These are phyloP conservation scores for Sugiyamaella valdiviana DNA, from an alignment of 805 yeast genomes.

Conservation along the genomic window DNA sequence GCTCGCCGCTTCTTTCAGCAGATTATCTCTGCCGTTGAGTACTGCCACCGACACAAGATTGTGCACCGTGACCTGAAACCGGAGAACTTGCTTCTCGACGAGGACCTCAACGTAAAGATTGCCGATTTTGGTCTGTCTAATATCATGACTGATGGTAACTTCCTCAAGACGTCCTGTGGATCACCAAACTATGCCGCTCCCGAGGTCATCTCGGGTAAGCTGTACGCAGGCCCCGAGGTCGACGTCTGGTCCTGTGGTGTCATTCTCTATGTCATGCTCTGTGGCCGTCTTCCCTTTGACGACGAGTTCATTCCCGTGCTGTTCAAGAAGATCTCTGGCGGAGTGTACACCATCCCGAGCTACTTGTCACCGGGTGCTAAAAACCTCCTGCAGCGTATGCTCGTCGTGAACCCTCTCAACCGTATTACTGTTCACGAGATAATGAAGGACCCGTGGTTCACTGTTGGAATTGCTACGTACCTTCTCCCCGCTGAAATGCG, in stretches of 20 bases:
- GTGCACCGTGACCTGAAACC: slow-evolving; percentile 97
- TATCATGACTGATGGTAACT: slow-evolving; percentile 96
- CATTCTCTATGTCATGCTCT: slow-evolving; percentile 87
- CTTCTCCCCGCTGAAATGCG: slow-evolving; percentile 52
- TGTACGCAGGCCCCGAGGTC: slow-evolving; percentile 97
- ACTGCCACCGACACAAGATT: slow-evolving; percentile 93
- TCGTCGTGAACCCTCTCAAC: slow-evolving; percentile 89
- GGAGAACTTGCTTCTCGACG: slow-evolving; percentile 84
- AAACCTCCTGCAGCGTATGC: slow-evolving; percentile 75
- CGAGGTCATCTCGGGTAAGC: slow-evolving; percentile 88
- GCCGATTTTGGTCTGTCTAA: slow-evolving; percentile 94
- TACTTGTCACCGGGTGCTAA: slow-evolving; percentile 82
- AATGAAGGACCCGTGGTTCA: slow-evolving; percentile 92
- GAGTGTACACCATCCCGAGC: slow-evolving; percentile 86
- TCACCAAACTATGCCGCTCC: slow-evolving; percentile 98
- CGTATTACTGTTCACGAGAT: slow-evolving; percentile 90
- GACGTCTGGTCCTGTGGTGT: slow-evolving; percentile 99
- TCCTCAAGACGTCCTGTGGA: slow-evolving; percentile 90
- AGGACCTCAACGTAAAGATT: slow-evolving; percentile 83
- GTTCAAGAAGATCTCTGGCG: slow-evolving; percentile 86
- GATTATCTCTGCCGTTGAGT: slow-evolving; percentile 92
- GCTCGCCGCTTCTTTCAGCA: slow-evolving; percentile 94
- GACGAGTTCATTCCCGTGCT: slow-evolving; percentile 93
- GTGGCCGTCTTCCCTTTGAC: slow-evolving; percentile 93
- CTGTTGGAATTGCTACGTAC: slow-evolving; percentile 70